Conservation (phyloP, 176 grass and related monocot species). For the Oryza brachyantha region DNA sequence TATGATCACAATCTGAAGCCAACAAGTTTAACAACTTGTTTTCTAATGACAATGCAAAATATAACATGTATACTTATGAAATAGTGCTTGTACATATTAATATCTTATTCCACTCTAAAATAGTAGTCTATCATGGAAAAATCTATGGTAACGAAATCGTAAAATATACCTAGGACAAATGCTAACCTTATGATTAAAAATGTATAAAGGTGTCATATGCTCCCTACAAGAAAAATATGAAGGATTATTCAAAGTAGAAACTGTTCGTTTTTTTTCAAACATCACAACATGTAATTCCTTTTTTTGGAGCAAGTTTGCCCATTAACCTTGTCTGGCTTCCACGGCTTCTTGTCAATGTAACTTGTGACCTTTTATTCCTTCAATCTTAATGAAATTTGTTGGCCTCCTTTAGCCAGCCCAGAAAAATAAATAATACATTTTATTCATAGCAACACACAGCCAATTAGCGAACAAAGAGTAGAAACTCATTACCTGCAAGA, state of each 20-base stretch:
- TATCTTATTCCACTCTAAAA: neutral
- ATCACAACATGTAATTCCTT: neutral
- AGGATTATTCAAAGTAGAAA: neutral
- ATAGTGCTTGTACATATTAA: neutral
- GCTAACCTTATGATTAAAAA: neutral
- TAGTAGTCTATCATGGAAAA: neutral
- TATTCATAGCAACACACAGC: neutral
- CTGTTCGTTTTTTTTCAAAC: neutral
- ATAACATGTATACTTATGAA: neutral
- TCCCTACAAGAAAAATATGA: neutral
- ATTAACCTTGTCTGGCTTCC: no score
- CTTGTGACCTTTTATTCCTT: no score
- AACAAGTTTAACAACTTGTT: neutral
- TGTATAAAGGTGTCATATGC: neutral
- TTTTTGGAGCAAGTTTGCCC: neutral
- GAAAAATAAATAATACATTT: no score
- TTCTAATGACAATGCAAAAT: neutral
- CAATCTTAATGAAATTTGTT: no score
- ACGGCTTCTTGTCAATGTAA: no score
- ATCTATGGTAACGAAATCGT: neutral
- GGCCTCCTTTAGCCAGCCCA: no score
- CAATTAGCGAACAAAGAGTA: neutral
- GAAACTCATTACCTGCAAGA: constrained; percentile 54
- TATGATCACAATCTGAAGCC: neutral
- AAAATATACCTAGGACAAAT: neutral